Base-by-base conservation (phyloP, 192 early-diverging fungal genomes). In the Backusella australiensis region DNA sequence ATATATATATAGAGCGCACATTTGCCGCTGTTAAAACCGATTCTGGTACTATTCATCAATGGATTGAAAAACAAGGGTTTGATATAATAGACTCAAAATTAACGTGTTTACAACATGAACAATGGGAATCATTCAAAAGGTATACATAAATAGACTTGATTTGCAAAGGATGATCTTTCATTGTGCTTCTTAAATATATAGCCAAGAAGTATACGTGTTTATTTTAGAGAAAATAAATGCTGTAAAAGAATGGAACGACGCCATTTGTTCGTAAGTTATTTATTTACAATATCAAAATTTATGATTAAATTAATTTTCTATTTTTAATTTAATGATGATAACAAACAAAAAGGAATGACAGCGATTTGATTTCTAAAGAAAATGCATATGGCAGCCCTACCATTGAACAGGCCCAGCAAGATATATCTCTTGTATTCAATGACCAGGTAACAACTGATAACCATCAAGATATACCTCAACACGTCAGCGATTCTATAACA, bases 201-300 rank as follows among this genome's bases (percentile, higher is more conserved):
- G 56, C n/a, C 23, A 63, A 26, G 23, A 63, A 63, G 56, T 63
- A 63, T 29, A 63, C 56, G 56, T 63, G 26, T 63, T 63, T 29
- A 29, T 63, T 63, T 63, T 63, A 23, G 56, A 63, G 29, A 63
- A 63, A 12, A 26, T 14, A 63, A 63, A 63, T 63, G 56, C 56
- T 63, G 56, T 63, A 63, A 63, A 63, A 4, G 56, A 63, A 63
- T 63, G 56, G 56, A 63, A 63, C 23, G 23, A 63, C 29, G 7
- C n/a, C 26, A 63, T 63, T 63, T 29, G 8, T 63, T 63, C 56
- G 56, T 63, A 63, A 63, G 56, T 63, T 63, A 63, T 63, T 63
- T 53, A n/a, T 53, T 53, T 53, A n/a, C n/a, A 2, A 1, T 63
- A 29, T 29, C 15, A 0, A 21, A 21, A 53, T 63, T 26, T 29